Base-by-base conservation (phyloP, 2,329 filamentous ascomycete genomes). In the Fusarium proliferatum region DNA sequence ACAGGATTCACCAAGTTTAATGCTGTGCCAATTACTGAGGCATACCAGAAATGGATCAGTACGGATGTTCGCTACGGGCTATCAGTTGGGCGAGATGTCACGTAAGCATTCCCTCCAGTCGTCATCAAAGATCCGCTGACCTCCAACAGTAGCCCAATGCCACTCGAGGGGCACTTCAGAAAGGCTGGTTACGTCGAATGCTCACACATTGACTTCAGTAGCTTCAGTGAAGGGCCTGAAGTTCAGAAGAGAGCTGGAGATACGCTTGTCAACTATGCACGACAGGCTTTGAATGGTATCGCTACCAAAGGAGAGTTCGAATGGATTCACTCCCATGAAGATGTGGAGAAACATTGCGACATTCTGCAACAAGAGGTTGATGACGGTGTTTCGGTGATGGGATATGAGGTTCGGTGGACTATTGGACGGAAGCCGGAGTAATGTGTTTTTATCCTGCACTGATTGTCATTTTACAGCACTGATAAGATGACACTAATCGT, bases 401-500 rank as follows among this genome's bases (percentile, higher is more conserved):
- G 64, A 34, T 43, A 33, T 17, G 61, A 67, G 34, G 21, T 67
- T 21, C 45, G 61, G 4, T 67, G 64, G 64, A 67, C 64, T 1
- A 41, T 67, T n/a, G 64, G 61, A 12, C 39, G 64, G 2, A 67
- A 53, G 16, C 34, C 45, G 5, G 34, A n/a, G 21, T 65, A 34
- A 23, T 19, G 15, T 13, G 10, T 3, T 23, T 11, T 19, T 6
- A 15, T 43, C 38, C 21, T n/a, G 16, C 13, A 16, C 28, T 30
- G 30, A 4, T 13, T 33, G 11, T 19, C 17, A 4, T 26, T 5
- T 23, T 15, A 6, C 6, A 11, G 10, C 11, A n/a, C 6, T 42
- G 11, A 19, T 19, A 15, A 30, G 3, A 33, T 17, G 15, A 7
- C 16, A 13, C 13, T n/a, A 4, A 23, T 33, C 1, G 5, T 8